These are phyloP conservation scores for Mortierella sp. DNA, from an alignment of 371 early-diverging fungal genomes.

Conservation along the genomic window DNA sequence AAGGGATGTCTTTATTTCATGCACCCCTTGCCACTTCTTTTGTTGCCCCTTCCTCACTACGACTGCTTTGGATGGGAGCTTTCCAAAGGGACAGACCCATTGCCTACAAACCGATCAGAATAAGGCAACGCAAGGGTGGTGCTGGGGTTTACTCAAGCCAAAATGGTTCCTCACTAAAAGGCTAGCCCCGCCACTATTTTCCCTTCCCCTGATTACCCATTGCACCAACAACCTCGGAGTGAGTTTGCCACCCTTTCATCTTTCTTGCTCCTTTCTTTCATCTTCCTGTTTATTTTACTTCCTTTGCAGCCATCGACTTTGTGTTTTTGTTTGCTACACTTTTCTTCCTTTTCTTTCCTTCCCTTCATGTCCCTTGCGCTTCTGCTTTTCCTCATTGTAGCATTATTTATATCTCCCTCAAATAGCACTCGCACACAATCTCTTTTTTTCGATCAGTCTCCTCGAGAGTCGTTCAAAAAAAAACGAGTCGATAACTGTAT, in stretches of 20 bases:
- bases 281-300: too few relatives aligned
- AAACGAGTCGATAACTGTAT: constrained; percentile 1
- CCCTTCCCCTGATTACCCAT: not conserved
- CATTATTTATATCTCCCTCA: not conserved
- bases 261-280: not conserved
- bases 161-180: not conserved
- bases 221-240: not conserved
- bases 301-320: too few relatives aligned
- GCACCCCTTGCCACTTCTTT: constrained; percentile 12
- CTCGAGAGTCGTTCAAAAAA: constrained; percentile 5
- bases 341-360: constrained; percentile 6
- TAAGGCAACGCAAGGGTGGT: not conserved
- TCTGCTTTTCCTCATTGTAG: not conserved
- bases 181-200: constrained; percentile 1
- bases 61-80: not conserved
- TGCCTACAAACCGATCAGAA: not conserved
- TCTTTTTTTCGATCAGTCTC: not conserved
- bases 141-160: not conserved
- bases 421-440: not conserved
- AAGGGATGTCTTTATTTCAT: constrained; percentile 10
- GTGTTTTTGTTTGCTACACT: too few relatives aligned
- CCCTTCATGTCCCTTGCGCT: not conserved
- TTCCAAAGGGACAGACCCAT: not conserved
- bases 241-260: not conserved
- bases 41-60: not conserved